Conservation (phyloP, 1,284 basidiomycete genomes). For the Agroathelia rolfsii region DNA sequence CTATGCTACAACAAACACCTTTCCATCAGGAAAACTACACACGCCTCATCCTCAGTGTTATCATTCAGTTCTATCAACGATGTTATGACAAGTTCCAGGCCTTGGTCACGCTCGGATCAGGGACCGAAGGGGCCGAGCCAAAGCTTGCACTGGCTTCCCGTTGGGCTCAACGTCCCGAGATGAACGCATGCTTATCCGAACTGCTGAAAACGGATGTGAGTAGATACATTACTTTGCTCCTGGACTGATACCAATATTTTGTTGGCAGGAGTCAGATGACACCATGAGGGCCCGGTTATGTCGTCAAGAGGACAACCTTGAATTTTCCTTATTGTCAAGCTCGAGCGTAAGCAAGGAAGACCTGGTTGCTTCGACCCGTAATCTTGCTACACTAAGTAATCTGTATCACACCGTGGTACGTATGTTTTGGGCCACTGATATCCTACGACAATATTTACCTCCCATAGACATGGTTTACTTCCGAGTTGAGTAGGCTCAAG, state of each 20-base stretch:
- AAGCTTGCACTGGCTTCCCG: conserved; percentile 60
- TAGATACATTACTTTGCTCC: conserved; percentile 8
- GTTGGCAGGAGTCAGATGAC: conserved; percentile 33
- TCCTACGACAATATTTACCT: not conserved
- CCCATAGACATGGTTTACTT: conserved; percentile 71
- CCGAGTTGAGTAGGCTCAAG: conserved; percentile 59
- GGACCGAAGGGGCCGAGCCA: conserved; percentile 29
- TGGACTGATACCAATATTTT: not conserved
- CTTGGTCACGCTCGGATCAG: conserved; percentile 42
- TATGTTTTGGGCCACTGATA: conserved; percentile 8
- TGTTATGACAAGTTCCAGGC: conserved; percentile 84
- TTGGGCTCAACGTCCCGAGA: conserved; percentile 80
- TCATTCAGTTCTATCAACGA: conserved; percentile 94
- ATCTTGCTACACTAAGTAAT: conserved; percentile 69
- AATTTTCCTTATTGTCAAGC: conserved; percentile 57
- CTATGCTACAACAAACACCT: conserved; percentile 88
- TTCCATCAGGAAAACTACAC: conserved; percentile 95
- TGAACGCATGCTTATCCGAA: conserved; percentile 64
- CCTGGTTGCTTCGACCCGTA: conserved; percentile 70
- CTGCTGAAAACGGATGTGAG: conserved; percentile 35
- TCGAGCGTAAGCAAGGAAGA: conserved; percentile 47
- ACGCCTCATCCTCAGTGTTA: conserved; percentile 88
- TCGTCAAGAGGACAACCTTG: conserved; percentile 68
- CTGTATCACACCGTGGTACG: conserved; percentile 83
- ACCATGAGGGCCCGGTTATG: conserved; percentile 46